Evolutionary conservation across 352 stramenopile species (phyloP).

Genomic region (Pythium aphanidermatum): DNA sequence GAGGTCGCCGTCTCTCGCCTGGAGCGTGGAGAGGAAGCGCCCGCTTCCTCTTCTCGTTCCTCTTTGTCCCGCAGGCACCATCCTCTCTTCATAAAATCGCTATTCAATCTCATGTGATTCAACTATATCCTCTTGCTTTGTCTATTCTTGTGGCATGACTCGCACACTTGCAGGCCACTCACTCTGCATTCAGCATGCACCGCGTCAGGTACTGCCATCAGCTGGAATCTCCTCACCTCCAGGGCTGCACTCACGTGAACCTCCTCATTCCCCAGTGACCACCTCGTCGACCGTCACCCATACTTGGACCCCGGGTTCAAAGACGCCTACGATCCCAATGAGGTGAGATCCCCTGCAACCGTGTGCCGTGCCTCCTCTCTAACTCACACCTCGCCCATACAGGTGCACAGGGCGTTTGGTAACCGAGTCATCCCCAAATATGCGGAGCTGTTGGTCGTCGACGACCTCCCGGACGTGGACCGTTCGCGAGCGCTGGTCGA

Average conservation of each 20-base stretch:
- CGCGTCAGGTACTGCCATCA: conserved; percentile 59
- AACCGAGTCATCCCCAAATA: conserved; percentile 48
- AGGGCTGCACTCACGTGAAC: background rate
- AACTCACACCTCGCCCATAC: background rate
- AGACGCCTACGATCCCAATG: conserved; percentile 47
- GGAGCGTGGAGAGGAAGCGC: too few species aligned
- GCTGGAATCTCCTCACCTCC: background rate
- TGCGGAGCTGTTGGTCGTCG: conserved; percentile 43
- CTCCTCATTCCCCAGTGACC: conserved; percentile 27
- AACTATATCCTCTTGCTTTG: too few species aligned
- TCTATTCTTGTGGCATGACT: too few species aligned
- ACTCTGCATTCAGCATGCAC: conserved; percentile 52
- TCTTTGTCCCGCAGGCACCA: too few species aligned
- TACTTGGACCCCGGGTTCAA: conserved; percentile 49
- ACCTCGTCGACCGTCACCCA: conserved; percentile 52
- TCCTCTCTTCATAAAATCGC: too few species aligned
- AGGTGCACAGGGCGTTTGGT: conserved; percentile 60
- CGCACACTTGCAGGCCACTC: too few species aligned
- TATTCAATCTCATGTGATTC: too few species aligned
- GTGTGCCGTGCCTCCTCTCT: background rate
- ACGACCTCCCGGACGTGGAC: conserved; percentile 50
- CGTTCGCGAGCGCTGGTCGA: conserved; percentile 40
- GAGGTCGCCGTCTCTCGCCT: too few species aligned
- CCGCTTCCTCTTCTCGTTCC: too few species aligned
- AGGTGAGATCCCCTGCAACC: conserved; percentile 15